A percentile compares a stretch with the other conserved stretches of the same genome.
These are phyloP conservation scores for Globisporangium viniferum DNA, from an alignment of 352 stramenopile species.

Conservation along the genomic window DNA sequence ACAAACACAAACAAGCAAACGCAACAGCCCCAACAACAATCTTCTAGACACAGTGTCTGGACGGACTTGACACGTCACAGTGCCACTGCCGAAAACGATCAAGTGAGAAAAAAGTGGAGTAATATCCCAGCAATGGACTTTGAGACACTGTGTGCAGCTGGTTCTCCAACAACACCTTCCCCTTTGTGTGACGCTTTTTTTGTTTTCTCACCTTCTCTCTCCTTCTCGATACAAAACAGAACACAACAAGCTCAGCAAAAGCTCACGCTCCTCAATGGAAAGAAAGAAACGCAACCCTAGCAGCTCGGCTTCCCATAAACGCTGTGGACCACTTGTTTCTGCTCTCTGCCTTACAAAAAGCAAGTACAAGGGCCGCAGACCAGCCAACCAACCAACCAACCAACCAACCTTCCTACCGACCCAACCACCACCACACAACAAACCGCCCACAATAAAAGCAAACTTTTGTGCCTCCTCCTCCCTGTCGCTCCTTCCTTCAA, in stretches of 20 bases:
- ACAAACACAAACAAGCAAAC: neutral
- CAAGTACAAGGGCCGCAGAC: neutral
- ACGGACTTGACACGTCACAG: neutral
- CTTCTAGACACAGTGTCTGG: neutral
- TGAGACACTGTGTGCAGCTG: neutral
- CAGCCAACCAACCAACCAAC: constrained; percentile 3
- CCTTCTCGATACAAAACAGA: constrained; percentile 12
- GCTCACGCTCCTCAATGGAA: neutral
- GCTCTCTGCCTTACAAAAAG: neutral
- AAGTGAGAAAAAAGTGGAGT: neutral
- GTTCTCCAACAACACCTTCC: neutral
- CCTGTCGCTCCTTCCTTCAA: neutral
- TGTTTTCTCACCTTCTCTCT: neutral
- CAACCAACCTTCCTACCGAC: neutral
- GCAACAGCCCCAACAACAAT: neutral
- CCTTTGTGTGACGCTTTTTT: constrained; percentile 1
- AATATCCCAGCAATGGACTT: too few relatives aligned
- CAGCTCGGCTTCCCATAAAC: neutral
- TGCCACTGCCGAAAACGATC: neutral
- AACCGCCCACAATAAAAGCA: neutral
- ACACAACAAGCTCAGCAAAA: constrained; percentile 3
- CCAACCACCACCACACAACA: neutral
- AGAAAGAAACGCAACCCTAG: neutral
- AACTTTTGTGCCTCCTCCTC: too few relatives aligned
- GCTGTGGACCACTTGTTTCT: neutral